A percentile compares a stretch with the other conserved stretches of the same genome.
Evolutionary conservation across 768 basidiomycete species (phyloP).

Genomic region (Porpolomopsis calyptriformis): DNA sequence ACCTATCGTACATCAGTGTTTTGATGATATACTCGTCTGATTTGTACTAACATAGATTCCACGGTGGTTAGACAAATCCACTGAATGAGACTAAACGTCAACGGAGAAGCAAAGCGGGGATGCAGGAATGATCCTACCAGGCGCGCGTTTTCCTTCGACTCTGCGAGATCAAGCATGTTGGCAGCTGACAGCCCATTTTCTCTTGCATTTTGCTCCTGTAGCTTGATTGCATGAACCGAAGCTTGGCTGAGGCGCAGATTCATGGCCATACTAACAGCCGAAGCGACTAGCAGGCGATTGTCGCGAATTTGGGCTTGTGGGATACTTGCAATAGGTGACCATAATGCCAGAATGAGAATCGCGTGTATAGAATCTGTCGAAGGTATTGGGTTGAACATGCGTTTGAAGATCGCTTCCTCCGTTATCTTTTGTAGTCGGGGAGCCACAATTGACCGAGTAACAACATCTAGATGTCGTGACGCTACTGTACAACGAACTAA

Average conservation of each 20-base stretch:
- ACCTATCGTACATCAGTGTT: constrained; percentile 17
- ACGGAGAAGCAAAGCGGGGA: background rate
- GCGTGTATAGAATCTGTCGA: constrained; percentile 32
- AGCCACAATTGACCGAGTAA: constrained; percentile 24
- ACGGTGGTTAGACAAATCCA: constrained; percentile 29
- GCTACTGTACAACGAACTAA: constrained; percentile 38
- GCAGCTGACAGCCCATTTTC: constrained; percentile 11
- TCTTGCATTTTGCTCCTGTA: constrained; percentile 20
- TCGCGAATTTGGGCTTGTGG: constrained; percentile 23
- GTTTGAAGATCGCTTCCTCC: constrained; percentile 28
- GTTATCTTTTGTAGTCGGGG: constrained; percentile 33
- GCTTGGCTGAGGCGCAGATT: constrained; percentile 31
- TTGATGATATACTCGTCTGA: background rate
- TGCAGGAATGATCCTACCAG: constrained; percentile 21
- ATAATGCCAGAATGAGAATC: constrained; percentile 32
- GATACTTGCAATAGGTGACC: constrained; percentile 30
- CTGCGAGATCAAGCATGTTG: constrained; percentile 20
- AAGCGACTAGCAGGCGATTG: constrained; percentile 27
- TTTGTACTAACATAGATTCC: constrained; percentile 27
- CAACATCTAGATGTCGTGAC: constrained; percentile 31
- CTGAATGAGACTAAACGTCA: constrained; percentile 15
- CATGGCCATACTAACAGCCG: constrained; percentile 39
- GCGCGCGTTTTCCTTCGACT: constrained; percentile 27
- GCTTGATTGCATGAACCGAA: constrained; percentile 20
- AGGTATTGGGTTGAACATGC: constrained; percentile 32